Evolutionary conservation across 768 basidiomycete genomes (phyloP), one percentile per base, ranked within the genome.

Genomic region (Hemileccinum impolitum): DNA sequence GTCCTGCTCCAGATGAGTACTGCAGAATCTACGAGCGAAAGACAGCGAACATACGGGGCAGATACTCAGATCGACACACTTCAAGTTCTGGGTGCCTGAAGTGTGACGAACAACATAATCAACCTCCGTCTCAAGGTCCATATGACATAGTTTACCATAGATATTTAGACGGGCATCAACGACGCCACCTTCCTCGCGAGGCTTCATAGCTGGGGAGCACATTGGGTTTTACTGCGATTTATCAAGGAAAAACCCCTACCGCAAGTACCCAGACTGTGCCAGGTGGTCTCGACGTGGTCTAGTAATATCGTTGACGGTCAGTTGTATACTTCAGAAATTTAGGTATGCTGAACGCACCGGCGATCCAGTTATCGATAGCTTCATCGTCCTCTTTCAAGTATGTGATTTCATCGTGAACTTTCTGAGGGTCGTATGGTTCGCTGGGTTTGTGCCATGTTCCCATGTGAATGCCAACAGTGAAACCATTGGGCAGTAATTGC

Each of bases 391-490:
- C 84, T 55, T 74, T 70, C 39, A 74, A 75, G 68, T 86, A 87
- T 62, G 77, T 73, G 69, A 86, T 77, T 50, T 85, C 78, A 50
- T 84, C 75, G 57, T 82, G 79, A 11, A 84, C 74, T 64, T 82
- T 82, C 55, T 56, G 59, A 1, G 79, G 70, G 51, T 84, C 68
- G 70, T 74, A 82, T 14, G 62, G 57, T 50, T 83, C 78, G 8
- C 75, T 66, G 15, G 85, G 81, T 45, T 61, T 67, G 69, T 82
- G 78, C 81, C 79, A 82, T 43, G 80, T 79, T 26, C 79, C 82
- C 85, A 86, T 86, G 61, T 87, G 85, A 54, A 85, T 81, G 25
- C 82, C 85, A 49, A 82, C 80, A 18, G 82, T 84, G 61, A 85
- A 76, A 2, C 72, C 75, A 54, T 82, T 68, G 14, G 84, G 84